Percentiles rank a stretch among this genome's conserved stretches.
Conservation (phyloP, 1,284 basidiomycete genomes). For the Melampsora larici-populina region DNA sequence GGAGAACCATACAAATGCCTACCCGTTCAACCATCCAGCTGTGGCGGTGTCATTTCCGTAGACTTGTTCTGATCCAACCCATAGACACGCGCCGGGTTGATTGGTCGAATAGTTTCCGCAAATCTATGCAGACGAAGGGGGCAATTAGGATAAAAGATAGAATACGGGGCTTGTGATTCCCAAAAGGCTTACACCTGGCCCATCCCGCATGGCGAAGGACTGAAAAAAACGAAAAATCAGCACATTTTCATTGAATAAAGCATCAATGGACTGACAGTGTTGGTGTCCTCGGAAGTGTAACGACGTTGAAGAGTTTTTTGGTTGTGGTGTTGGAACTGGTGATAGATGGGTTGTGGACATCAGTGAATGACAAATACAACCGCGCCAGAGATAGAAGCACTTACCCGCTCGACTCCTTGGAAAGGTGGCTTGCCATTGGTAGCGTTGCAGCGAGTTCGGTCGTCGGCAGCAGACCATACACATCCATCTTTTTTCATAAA, state of each 20-base stretch:
- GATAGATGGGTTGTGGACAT: no score
- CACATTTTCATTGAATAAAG: no score
- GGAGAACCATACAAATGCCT: neutral
- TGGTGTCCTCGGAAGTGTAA: neutral
- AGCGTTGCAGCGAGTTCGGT: neutral
- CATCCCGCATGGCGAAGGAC: neutral
- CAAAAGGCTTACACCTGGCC: neutral
- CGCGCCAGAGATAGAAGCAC: neutral
- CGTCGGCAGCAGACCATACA: neutral
- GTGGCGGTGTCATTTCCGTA: conserved; percentile 1
- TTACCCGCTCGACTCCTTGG: neutral
- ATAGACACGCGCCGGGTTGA: conserved; percentile 20
- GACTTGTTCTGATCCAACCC: conserved; percentile 6
- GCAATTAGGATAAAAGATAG: neutral
- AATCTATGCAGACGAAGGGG: neutral
- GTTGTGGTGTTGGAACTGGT: no score
- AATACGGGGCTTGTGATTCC: neutral
- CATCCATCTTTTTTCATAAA: neutral
- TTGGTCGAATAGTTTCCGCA: conserved; percentile 4
- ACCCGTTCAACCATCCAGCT: neutral
- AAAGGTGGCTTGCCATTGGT: neutral
- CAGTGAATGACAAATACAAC: no score
- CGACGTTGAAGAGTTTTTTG: neutral
- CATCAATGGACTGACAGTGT: neutral
- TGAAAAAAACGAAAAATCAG: no score